Evolutionary conservation across 2,329 filamentous ascomycete species (phyloP).

Genomic region (Diplodia scrobiculata): DNA sequence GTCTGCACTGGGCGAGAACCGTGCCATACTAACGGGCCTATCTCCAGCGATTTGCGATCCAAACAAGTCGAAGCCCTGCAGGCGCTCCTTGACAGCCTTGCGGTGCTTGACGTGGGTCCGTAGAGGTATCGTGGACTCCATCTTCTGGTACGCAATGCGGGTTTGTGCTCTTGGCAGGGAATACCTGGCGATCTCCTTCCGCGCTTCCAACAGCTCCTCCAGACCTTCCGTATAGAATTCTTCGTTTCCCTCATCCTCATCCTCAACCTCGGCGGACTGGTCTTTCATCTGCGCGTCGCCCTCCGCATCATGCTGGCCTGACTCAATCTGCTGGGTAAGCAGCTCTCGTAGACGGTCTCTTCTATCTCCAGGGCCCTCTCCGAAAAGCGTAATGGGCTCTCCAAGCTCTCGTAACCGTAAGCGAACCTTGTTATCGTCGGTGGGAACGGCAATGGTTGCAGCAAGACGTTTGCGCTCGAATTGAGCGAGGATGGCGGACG

Average conservation of each 20-base stretch:
- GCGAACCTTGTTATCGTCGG: constrained; percentile 86
- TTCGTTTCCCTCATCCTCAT: constrained; percentile 66
- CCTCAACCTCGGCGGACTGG: constrained; percentile 43
- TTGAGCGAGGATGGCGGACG: constrained; percentile 80
- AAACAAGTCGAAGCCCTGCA: constrained; percentile 84
- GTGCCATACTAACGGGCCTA: constrained; percentile 84
- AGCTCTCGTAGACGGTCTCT: constrained; percentile 83
- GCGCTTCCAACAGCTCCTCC: constrained; percentile 70
- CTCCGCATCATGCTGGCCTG: constrained; percentile 50
- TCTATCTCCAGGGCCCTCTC: constrained; percentile 81
- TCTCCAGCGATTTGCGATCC: constrained; percentile 92
- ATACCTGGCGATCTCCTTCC: constrained; percentile 77
- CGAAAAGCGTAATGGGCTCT: constrained; percentile 94
- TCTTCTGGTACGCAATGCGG: constrained; percentile 73
- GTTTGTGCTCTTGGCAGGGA: constrained; percentile 80
- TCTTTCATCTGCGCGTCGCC: constrained; percentile 60
- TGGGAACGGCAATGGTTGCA: constrained; percentile 86
- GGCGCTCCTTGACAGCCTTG: constrained; percentile 79
- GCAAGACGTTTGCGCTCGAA: constrained; percentile 90
- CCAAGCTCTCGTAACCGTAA: constrained; percentile 78
- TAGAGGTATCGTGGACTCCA: constrained; percentile 79
- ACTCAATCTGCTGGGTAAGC: constrained; percentile 71
- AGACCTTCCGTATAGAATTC: constrained; percentile 93
- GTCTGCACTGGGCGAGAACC: constrained; percentile 83
- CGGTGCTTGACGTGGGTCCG: constrained; percentile 90